Base-by-base conservation (phyloP, 257 asterid genomes). In the Osmanthus fragrans region DNA sequence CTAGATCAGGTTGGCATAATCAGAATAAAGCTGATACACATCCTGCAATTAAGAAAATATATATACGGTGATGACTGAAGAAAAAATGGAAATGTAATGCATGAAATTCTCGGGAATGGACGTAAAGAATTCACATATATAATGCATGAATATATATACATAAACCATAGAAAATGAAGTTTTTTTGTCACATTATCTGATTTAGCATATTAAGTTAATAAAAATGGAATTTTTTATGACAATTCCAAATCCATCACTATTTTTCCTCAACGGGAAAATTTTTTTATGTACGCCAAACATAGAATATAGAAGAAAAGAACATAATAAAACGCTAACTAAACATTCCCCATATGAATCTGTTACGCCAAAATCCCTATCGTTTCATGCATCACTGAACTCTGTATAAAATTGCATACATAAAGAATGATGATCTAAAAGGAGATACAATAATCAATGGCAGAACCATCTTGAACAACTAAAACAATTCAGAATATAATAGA, bases 311-410 rank as follows among this genome's bases (percentile, higher is more conserved):
- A 16, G 19, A 56, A 73, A 79, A 39, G 6, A 49, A 49, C 21
- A 16, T 21, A 49, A 49, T 5, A 16, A 8, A 77, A 78, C 79
- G 85, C 85, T 23, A 71, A 21, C 56, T 70, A 70, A 79, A 66
- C 37, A 80, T 76, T 75, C 70, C 23, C 60, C 69, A 80, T 76
- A 72, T 72, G 68, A 80, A 84, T 68, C 56, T 49, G 66, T 33
- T 32, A 77, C 16, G 51, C 66, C 71, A 58, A 34, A 25, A 30
- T n/a, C 65, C 25, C 74, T 42, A 67, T 10, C 29, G 8, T 71
- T 74, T 29, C 80, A 68, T 75, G 72, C 70, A 76, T 79, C 78
- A 54, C 47, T 34, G 70, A 42, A 65, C 72, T 65, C 73, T 56
- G 23, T 49, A 19, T 40, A 40, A 40, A 40, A 11, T 40, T 40